Conservation (phyloP, 352 stramenopile species). For the Phytopythium sindhum region DNA sequence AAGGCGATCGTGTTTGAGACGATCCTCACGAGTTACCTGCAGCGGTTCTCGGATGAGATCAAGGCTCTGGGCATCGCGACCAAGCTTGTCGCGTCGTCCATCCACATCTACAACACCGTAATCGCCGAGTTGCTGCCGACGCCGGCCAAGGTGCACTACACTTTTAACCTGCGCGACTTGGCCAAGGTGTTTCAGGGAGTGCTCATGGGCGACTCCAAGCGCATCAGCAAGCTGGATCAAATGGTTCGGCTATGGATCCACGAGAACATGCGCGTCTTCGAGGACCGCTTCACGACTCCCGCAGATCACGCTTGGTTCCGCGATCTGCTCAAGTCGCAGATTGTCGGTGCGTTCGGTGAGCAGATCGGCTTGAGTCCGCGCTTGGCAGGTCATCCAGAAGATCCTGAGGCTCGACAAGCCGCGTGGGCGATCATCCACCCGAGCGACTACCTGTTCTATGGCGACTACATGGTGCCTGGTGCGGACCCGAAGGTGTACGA, state of each 20-base stretch:
- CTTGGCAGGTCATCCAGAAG: not conserved
- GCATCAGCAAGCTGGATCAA: constrained; percentile 50
- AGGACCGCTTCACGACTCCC: constrained; percentile 90
- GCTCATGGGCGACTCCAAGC: constrained; percentile 80
- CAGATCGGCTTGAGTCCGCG: constrained; percentile 4
- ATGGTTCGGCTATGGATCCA: constrained; percentile 91
- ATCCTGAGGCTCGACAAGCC: constrained; percentile 1
- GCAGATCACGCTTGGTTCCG: constrained; percentile 92
- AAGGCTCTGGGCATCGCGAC: constrained; percentile 53
- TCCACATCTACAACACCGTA: constrained; percentile 91
- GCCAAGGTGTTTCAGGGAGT: constrained; percentile 93
- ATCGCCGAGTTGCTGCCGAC: constrained; percentile 89
- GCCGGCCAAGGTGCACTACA: constrained; percentile 94
- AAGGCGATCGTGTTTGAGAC: constrained; percentile 92
- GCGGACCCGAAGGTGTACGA: constrained; percentile 87
- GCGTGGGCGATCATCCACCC: constrained; percentile 10
- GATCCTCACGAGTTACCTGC: constrained; percentile 89
- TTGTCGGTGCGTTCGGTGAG: constrained; percentile 52
- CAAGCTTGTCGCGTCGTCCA: constrained; percentile 79
- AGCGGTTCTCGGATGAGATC: constrained; percentile 67
- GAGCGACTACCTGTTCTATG: constrained; percentile 72
- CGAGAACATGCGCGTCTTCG: constrained; percentile 93
- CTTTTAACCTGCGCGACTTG: constrained; percentile 94
- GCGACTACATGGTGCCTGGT: constrained; percentile 77
- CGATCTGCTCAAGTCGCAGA: constrained; percentile 57